A percentile compares a stretch with the other conserved stretches of the same genome.
Conservation (phyloP, 2,329 filamentous ascomycete genomes). For the Xylariaceae sp. region DNA sequence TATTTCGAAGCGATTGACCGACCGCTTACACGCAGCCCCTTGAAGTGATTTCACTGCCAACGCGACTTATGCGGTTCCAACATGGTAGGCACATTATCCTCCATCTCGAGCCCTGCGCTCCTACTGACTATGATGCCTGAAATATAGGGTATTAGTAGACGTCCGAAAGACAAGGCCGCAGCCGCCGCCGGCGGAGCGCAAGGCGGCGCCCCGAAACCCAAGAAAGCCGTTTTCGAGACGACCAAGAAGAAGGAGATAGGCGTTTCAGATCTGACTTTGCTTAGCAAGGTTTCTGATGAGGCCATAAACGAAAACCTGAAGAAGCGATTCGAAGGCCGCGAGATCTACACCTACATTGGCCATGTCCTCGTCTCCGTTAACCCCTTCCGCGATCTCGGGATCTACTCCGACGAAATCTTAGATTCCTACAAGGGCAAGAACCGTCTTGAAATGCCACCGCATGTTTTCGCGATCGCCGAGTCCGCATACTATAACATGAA, state of each 20-base stretch:
- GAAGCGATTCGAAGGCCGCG: conserved; percentile 92
- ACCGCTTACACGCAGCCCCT: not conserved
- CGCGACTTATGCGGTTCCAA: conserved; percentile 30
- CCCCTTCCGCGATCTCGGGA: conserved; percentile 92
- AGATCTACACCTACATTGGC: conserved; percentile 99
- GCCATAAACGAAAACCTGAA: conserved; percentile 99
- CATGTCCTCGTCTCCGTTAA: conserved; percentile 99
- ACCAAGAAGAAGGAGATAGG: conserved; percentile 99
- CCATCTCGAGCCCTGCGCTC: not conserved
- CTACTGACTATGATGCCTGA: conserved; percentile 16
- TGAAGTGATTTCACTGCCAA: conserved; percentile 14
- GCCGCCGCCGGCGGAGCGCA: conserved; percentile 37
- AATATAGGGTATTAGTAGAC: conserved; percentile 44
- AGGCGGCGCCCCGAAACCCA: conserved; percentile 59
- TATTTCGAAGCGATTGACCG: not conserved
- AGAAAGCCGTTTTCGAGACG: conserved; percentile 92
- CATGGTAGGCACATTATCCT: conserved; percentile 23
- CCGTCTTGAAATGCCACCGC: conserved; percentile 86
- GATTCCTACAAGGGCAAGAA: conserved; percentile 96
- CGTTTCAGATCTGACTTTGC: conserved; percentile 91
- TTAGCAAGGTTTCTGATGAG: conserved; percentile 98
- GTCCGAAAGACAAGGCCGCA: conserved; percentile 43
- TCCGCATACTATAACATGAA: conserved; percentile 99
- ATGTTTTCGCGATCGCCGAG: conserved; percentile 97
- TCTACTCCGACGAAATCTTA: conserved; percentile 92